Evolutionary conservation across 306 rosid species (phyloP).

Genomic region (Echinosophora koreensis): DNA sequence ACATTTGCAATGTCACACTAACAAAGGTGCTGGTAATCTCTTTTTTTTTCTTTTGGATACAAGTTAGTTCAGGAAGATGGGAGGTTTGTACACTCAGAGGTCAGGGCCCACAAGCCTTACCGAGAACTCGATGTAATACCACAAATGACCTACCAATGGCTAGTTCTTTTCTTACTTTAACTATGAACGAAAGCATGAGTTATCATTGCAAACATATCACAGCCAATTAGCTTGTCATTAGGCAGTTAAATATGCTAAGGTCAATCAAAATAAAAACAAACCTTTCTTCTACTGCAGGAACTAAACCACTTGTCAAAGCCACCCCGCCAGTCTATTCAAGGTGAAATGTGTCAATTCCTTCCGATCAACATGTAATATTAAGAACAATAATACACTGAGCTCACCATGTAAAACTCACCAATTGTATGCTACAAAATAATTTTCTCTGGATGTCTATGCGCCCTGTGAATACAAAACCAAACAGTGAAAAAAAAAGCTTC

Average conservation of each 20-base stretch:
- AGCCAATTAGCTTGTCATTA: slow-evolving; percentile 30
- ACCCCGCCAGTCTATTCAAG: slow-evolving; percentile 87
- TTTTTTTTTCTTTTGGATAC: neutral
- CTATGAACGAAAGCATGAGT: neutral
- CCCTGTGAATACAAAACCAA: slow-evolving; percentile 64
- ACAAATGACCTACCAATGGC: slow-evolving; percentile 10
- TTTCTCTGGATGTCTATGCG: slow-evolving; percentile 95
- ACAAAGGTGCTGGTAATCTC: slow-evolving; percentile 1
- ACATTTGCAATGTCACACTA: slow-evolving; percentile 15
- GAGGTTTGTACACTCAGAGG: slow-evolving; percentile 7
- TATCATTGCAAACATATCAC: slow-evolving; percentile 26
- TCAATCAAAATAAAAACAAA: slow-evolving; percentile 52
- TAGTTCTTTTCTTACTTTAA: neutral
- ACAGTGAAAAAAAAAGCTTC: slow-evolving; percentile 40
- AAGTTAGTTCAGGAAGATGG: neutral
- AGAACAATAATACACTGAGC: slow-evolving; percentile 39
- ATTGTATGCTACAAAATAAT: slow-evolving; percentile 93
- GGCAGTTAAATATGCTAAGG: slow-evolving; percentile 24
- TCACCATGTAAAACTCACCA: slow-evolving; percentile 68
- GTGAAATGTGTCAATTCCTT: slow-evolving; percentile 47
- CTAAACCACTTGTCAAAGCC: slow-evolving; percentile 83
- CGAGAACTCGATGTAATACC: neutral
- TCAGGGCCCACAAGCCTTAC: neutral
- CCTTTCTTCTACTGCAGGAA: slow-evolving; percentile 95
- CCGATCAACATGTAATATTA: slow-evolving; percentile 36